Evolutionary conservation across 768 basidiomycete genomes (phyloP), one percentile per base, ranked within the genome.

Genomic region (Naganishia kalamii): DNA sequence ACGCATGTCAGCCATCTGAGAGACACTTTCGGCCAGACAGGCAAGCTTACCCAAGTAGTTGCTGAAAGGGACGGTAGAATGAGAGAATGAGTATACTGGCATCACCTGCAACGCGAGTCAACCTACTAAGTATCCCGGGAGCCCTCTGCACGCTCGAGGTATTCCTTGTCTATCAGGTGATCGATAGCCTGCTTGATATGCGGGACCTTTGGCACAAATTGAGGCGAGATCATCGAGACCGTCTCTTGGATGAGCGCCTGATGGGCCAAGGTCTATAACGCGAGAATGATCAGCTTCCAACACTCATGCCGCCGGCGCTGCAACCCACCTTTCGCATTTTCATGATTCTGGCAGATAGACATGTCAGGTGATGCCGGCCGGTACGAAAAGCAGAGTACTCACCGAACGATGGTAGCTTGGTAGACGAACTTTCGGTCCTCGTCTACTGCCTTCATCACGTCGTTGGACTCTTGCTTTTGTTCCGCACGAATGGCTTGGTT

Each of bases 111-210:
- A 5, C 21, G 1, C 30, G 11, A 25, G 12, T 15, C 7, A 17
- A 47, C 63, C n/a, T 57, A 64, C 63, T 90, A 91, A 37, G 88
- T 88, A 79, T 94, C 92, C 74, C 88, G 87, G n/a, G 87, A 86
- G 12, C 87, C 89, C 23, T 92, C 90, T 15, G 91, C 88, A 32
- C 94, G 87, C 75, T 98, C 93, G 71, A 99, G 88, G 77, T 97
- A 99, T 77, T 99, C 94, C 80, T 94, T 94, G 81, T 97, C 94
- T 51, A 97, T 81, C 21, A 98, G 81, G 15, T 86, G 86, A 74
- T 94, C 92, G 65, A 97, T 94, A 3, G 90, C 89, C 86, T 94
- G 93, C 80, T 98, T 98, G 80, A 98, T 92, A 75, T 96, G 92
- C 2, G 90, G 87, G 60, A 97, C 89, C 81, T 91, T 92, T 25